phyloP scores from a whole-genome alignment of 129 eudicot species.

The Deinandra increscens region DNA sequence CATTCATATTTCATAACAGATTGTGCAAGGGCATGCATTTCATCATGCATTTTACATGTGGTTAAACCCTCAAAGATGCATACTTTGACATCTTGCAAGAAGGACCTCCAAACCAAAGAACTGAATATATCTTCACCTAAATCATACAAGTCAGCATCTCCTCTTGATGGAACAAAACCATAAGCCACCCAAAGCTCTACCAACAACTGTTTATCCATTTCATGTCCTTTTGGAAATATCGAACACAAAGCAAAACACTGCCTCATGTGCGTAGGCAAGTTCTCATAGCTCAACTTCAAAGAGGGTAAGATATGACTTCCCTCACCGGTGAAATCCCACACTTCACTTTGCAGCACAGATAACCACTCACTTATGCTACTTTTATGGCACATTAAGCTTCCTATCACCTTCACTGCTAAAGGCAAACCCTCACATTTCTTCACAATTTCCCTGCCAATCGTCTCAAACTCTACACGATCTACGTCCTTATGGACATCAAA shows the following conservation, averaged over 20 bases:
- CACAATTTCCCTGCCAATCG: slow-evolving; percentile 26
- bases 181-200: slow-evolving; percentile 40
- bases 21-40: slow-evolving; percentile 36
- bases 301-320: slow-evolving; percentile 27
- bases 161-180: slow-evolving; percentile 38
- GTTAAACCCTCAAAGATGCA: slow-evolving; percentile 34
- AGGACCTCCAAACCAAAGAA: slow-evolving; percentile 35
- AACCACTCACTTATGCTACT: slow-evolving; percentile 29
- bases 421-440: slow-evolving; percentile 39
- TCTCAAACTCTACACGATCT: slow-evolving; percentile 23
- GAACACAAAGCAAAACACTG: slow-evolving; percentile 40
- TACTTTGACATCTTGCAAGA: slow-evolving; percentile 41
- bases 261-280: slow-evolving; percentile 36
- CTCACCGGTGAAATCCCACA: slow-evolving; percentile 28
- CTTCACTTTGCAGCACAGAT: slow-evolving; percentile 31
- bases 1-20: slow-evolving; percentile 41
- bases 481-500: slow-evolving; percentile 7
- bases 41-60: slow-evolving; percentile 41
- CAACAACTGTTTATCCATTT: slow-evolving; percentile 39
- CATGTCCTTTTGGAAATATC: slow-evolving; percentile 38
- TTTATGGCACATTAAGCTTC: slow-evolving; percentile 37
- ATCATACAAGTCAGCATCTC: slow-evolving; percentile 39
- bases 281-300: slow-evolving; percentile 34
- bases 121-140: slow-evolving; percentile 37
- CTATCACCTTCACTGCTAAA: slow-evolving; percentile 35